Conservation (phyloP, 2,329 filamentous ascomycete genomes). For the Bipolaris gigantea region DNA sequence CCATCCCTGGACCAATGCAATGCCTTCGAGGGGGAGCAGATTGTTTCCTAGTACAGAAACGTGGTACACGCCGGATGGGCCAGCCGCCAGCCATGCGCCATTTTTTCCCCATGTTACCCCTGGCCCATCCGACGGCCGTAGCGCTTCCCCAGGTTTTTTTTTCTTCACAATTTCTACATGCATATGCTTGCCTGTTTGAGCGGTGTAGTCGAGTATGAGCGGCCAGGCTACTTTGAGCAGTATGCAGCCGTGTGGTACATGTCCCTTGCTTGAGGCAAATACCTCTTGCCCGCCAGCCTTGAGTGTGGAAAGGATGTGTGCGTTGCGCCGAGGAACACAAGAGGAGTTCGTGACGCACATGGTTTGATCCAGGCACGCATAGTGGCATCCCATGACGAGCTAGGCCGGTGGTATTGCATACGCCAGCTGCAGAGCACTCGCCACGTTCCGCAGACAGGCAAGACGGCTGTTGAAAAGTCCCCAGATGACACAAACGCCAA, state of each 20-base stretch:
- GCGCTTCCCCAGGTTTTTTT: slow-evolving; percentile 28
- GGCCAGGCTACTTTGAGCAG: slow-evolving; percentile 23
- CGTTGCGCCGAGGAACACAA: slow-evolving; percentile 8
- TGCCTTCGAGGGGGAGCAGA: slow-evolving; percentile 29
- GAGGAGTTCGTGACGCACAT: slow-evolving; percentile 15
- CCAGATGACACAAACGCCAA: slow-evolving; percentile 35
- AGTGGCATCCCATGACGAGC: slow-evolving; percentile 21
- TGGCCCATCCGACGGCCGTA: slow-evolving; percentile 11
- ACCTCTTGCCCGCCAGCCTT: slow-evolving; percentile 13
- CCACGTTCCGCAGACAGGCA: slow-evolving; percentile 23
- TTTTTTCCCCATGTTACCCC: slow-evolving; percentile 16
- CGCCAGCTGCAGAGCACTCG: slow-evolving; percentile 22
- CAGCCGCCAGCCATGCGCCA: slow-evolving; percentile 23
- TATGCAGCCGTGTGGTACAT: slow-evolving; percentile 19
- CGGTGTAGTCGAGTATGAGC: slow-evolving; percentile 27
- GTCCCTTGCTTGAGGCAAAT: slow-evolving; percentile 17
- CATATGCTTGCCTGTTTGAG: slow-evolving; percentile 19
- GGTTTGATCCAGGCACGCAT: slow-evolving; percentile 2
- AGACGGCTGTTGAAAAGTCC: slow-evolving; percentile 13
- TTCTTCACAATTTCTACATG: slow-evolving; percentile 10
- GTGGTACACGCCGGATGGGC: slow-evolving; percentile 23
- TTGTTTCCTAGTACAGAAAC: slow-evolving; percentile 28
- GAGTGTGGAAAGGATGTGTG: background rate
- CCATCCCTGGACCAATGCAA: slow-evolving; percentile 29
- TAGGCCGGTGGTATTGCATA: slow-evolving; percentile 11